These are phyloP conservation scores for Lobosporangium transversale DNA, from an alignment of 192 early-diverging fungal genomes.

Conservation along the genomic window DNA sequence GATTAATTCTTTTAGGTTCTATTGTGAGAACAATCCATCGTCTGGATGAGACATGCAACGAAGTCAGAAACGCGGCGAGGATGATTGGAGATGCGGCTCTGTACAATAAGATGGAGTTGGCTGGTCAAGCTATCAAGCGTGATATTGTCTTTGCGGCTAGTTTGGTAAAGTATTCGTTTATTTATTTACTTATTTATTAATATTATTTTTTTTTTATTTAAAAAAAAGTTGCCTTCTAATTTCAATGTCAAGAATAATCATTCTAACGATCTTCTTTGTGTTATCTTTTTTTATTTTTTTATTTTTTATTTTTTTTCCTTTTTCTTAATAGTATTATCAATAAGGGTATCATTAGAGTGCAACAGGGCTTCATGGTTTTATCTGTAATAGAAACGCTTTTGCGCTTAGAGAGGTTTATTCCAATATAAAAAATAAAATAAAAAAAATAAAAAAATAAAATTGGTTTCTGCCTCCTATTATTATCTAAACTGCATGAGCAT, in stretches of 20 bases:
- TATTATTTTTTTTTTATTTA: background rate
- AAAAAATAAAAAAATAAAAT: background rate
- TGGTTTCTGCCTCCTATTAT: background rate
- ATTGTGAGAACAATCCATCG: constrained; percentile 96
- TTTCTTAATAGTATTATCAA: background rate
- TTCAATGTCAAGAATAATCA: background rate
- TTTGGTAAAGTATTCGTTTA: constrained; percentile 51
- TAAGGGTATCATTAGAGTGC: too few species aligned
- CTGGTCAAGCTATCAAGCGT: constrained; percentile 84
- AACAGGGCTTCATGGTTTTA: too few species aligned
- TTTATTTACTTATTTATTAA: background rate
- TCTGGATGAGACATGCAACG: constrained; percentile 92
- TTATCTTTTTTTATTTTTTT: background rate
- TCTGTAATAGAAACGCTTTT: too few species aligned
- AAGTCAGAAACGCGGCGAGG: constrained; percentile 83
- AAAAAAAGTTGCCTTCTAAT: background rate
- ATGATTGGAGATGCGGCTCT: constrained; percentile 91
- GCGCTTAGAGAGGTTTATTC: too few species aligned
- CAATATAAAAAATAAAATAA: background rate
- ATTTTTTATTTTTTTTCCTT: background rate
- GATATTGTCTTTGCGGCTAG: constrained; percentile 98
- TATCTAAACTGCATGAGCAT: constrained; percentile 27
- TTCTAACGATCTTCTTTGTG: background rate
- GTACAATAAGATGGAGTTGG: constrained; percentile 93
- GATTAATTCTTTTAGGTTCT: constrained; percentile 61